Percentiles rank a stretch among this genome's conserved stretches.
phyloP scores from a whole-genome alignment of 2,329 filamentous ascomycete species.

The Penicillium sp. region DNA sequence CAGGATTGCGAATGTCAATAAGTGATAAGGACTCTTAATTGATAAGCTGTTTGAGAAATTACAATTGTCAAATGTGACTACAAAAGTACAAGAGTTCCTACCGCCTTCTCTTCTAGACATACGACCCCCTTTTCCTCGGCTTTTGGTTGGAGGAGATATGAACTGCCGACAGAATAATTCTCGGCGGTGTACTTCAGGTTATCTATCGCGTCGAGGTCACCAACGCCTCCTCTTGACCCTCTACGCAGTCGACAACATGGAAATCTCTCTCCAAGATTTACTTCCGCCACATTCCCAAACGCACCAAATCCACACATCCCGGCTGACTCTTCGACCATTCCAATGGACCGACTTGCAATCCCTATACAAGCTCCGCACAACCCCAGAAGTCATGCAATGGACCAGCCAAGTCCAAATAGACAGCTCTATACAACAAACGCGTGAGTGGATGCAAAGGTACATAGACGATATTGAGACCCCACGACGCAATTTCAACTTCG shows the following conservation, averaged over 20 bases:
- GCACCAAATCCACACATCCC: background rate
- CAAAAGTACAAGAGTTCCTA: background rate
- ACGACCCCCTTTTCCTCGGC: background rate
- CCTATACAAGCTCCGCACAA: background rate
- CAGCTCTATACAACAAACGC: background rate
- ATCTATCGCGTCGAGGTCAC: background rate
- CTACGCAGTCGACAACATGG: background rate
- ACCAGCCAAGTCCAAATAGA: background rate
- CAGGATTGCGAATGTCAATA: background rate
- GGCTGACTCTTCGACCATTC: slow-evolving; percentile 1
- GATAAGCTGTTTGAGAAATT: background rate
- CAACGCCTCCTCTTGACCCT: background rate
- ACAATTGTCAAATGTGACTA: background rate
- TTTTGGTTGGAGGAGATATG: background rate
- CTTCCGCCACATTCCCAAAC: background rate
- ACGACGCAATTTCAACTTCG: slow-evolving; percentile 2
- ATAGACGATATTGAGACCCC: background rate
- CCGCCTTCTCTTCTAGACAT: background rate
- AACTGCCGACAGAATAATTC: background rate
- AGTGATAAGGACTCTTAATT: too few relatives aligned
- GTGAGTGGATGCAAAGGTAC: background rate
- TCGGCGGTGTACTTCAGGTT: background rate
- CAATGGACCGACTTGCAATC: background rate
- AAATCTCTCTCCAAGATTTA: background rate
- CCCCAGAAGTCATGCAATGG: slow-evolving; percentile 2